Evolutionary conservation across 176 grass and related monocot species (phyloP).

Genomic region (Eremochloa ophiuroides): DNA sequence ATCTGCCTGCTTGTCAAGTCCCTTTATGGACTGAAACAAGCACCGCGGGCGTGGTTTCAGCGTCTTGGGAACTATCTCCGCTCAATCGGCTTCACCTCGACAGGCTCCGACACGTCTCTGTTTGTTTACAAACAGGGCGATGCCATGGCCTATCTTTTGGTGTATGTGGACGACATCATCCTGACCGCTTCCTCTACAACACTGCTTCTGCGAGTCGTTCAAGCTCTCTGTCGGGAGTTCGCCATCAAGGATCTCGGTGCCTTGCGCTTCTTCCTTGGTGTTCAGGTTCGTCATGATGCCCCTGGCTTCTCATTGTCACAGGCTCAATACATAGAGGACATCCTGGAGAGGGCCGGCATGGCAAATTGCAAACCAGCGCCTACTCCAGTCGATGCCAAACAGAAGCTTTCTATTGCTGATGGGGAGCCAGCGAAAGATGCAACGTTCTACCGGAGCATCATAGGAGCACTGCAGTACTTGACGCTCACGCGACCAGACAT

Average conservation of each 20-base stretch:
- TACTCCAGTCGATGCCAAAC: too few species aligned
- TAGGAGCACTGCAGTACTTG: too few species aligned
- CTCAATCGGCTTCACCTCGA: background rate
- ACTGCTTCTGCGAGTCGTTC: background rate
- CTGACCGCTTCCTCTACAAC: fast-evolving
- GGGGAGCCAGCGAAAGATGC: too few species aligned
- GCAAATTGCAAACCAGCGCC: too few species aligned
- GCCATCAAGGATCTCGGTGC: background rate
- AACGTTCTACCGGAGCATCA: too few species aligned
- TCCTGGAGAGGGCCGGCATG: too few species aligned
- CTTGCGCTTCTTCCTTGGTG: too few species aligned
- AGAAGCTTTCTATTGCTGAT: too few species aligned
- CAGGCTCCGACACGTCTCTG: background rate
- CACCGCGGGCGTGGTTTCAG: background rate
- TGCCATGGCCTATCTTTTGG: fast-evolving
- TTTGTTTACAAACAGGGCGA: background rate
- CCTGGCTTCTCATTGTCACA: too few species aligned
- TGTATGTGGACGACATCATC: background rate
- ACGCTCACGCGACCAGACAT: too few species aligned
- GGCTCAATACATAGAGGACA: too few species aligned
- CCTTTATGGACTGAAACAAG: background rate
- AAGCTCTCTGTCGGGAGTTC: background rate
- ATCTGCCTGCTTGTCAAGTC: background rate
- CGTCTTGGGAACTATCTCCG: fast-evolving
- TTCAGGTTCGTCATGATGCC: too few species aligned